Percentiles rank a stretch among this genome's conserved stretches.
phyloP scores from a whole-genome alignment of 2,329 filamentous ascomycete genomes.

The Mycosphaerelloides madeirae region DNA sequence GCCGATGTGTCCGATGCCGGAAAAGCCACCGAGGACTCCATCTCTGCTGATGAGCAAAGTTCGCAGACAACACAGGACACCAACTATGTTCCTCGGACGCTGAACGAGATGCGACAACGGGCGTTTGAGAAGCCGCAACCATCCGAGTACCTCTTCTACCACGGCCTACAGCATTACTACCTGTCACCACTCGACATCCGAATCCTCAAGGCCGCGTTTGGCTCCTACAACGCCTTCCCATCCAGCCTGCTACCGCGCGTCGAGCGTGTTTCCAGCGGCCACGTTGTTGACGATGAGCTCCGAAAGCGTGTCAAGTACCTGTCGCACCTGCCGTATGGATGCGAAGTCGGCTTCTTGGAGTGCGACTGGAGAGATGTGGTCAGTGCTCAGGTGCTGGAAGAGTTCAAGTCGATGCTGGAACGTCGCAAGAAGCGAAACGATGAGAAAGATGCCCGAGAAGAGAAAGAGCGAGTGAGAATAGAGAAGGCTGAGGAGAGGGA shows the following conservation, averaged over 20 bases:
- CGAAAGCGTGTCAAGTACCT: conserved; percentile 83
- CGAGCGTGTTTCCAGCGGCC: conserved; percentile 82
- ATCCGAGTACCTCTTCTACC: conserved; percentile 77
- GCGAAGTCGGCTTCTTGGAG: conserved; percentile 83
- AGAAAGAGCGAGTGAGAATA: conserved; percentile 75
- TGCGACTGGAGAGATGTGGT: conserved; percentile 95
- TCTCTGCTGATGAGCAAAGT: conserved; percentile 29
- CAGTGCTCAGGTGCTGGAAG: conserved; percentile 65
- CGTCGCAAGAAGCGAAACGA: conserved; percentile 68
- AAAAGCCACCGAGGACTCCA: conserved; percentile 5
- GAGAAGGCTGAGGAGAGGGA: conserved; percentile 71
- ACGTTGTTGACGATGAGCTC: conserved; percentile 79
- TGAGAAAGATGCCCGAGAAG: conserved; percentile 81
- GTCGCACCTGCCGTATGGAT: conserved; percentile 80
- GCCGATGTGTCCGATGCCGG: conserved; percentile 7
- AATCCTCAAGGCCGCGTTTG: conserved; percentile 85
- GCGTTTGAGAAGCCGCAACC: conserved; percentile 43
- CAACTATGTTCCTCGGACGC: conserved; percentile 35
- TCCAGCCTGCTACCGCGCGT: conserved; percentile 81
- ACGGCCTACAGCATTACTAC: conserved; percentile 80
- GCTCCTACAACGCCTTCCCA: conserved; percentile 74
- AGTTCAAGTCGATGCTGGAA: conserved; percentile 72
- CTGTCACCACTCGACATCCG: conserved; percentile 86
- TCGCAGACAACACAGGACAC: conserved; percentile 20
- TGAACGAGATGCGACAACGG: conserved; percentile 44